Base-by-base conservation (phyloP, 164 flowering plant species). In the Magnolia sinica region DNA sequence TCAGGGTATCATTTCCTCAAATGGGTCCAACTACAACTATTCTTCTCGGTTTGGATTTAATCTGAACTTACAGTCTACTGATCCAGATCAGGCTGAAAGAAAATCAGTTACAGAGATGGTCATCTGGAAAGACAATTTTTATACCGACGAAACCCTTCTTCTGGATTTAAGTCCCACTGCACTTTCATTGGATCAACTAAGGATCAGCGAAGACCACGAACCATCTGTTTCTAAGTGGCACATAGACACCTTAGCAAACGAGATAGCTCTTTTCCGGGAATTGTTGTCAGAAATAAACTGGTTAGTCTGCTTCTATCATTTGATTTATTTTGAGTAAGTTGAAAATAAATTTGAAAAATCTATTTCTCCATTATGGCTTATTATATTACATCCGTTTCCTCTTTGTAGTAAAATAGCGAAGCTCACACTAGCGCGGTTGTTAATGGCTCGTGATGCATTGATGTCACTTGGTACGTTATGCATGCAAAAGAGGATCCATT, bases 371-470 rank as follows among this genome's bases (percentile, higher is more conserved):
- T 23, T 27, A 64, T 27, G 29, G 20, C 59, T 64, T 49, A 74
- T 8, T 31, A 58, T 59, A 67, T 37, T 71, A 18, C 52, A 65
- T 50, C 50, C 76, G 51, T 0, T 76, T 74, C 68, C 23, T 37
- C 22, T 22, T 65, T 84, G 83, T 72, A 95, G 98, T 81, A 95
- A 95, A 90, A 92, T 95, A 78, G 94, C 92, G 73, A 95, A 88
- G 89, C 96, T 93, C 78, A 91, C 96, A 76, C 92, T 95, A 68
- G 97, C 96, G 27, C 90, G 98, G 82, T 74, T 95, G 71, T 81
- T 93, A 85, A 84, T 79, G 79, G 93, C 91, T 74, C 84, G 80
- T 75, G 90, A 91, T 80, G 82, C 79, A 18, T 76, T 91, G 78
- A 58, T 82, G 72, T 75, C 83, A 64, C 74, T 78, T 31, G 79